Conservation (phyloP, 306 rosid species). For the Cicer judaicum region DNA sequence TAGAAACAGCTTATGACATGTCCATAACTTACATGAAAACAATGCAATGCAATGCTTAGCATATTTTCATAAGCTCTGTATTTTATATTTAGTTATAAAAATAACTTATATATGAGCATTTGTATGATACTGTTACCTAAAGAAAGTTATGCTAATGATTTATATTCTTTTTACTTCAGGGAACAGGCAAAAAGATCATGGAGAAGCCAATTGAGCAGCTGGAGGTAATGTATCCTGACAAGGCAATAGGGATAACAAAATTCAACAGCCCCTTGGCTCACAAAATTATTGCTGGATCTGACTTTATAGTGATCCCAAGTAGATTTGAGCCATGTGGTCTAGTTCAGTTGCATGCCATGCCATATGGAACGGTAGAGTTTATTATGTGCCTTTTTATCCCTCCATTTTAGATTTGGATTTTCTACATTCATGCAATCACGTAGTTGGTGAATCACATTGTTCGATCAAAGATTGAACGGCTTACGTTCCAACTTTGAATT, state of each 20-base stretch:
- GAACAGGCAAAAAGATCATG: constrained; percentile 77
- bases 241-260: constrained; percentile 68
- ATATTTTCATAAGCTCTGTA: too few relatives aligned
- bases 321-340: constrained; percentile 93
- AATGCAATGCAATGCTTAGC: too few relatives aligned
- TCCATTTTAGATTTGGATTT: background rate
- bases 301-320: constrained; percentile 72
- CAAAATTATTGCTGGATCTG: constrained; percentile 76
- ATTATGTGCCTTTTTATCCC: background rate
- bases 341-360: constrained; percentile 86
- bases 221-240: constrained; percentile 61
- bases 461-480: background rate
- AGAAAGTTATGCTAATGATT: constrained; percentile 29
- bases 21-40: too few relatives aligned
- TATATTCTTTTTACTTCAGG: constrained; percentile 48
- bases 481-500: background rate
- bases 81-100: too few relatives aligned
- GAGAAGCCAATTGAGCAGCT: constrained; percentile 69
- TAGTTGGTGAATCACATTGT: background rate
- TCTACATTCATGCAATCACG: background rate
- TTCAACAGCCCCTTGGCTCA: constrained; percentile 76
- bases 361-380: constrained; percentile 70
- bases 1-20: too few relatives aligned
- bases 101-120: too few relatives aligned
- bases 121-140: background rate